A percentile compares a stretch with the other conserved stretches of the same genome.
These are phyloP conservation scores for Mycena haematopus DNA, from an alignment of 768 basidiomycete genomes.

Conservation along the genomic window DNA sequence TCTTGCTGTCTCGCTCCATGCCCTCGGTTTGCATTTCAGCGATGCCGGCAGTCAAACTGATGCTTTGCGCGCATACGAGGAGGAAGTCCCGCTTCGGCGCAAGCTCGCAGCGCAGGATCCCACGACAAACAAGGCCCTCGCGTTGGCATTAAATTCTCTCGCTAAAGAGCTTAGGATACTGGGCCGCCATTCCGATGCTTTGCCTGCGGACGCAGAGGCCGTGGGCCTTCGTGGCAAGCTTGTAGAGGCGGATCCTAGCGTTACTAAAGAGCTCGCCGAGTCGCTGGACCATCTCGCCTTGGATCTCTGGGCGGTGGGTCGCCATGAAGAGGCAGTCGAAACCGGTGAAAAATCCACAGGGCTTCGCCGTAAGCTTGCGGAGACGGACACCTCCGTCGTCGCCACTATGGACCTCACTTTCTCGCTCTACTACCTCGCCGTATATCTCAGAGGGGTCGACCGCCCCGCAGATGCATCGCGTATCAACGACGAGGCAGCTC, in stretches of 20 bases:
- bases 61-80: slow-evolving; percentile 5
- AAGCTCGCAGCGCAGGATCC: slow-evolving; percentile 7
- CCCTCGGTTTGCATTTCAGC: slow-evolving; percentile 4
- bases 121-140: slow-evolving; percentile 1
- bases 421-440: slow-evolving; percentile 11
- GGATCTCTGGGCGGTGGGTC: slow-evolving; percentile 7
- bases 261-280: slow-evolving; percentile 2
- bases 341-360: background rate
- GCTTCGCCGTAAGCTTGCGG: slow-evolving; percentile 10
- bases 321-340: slow-evolving; percentile 2
- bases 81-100: slow-evolving; percentile 12
- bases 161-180: background rate
- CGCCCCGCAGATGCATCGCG: slow-evolving; percentile 1
- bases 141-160: background rate
- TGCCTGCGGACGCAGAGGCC: slow-evolving; percentile 1
- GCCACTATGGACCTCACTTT: slow-evolving; percentile 3
- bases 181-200: slow-evolving; percentile 6
- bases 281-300: slow-evolving; percentile 7
- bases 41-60: background rate
- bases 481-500: slow-evolving; percentile 1
- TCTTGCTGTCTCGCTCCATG: slow-evolving; percentile 4
- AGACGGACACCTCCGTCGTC: slow-evolving; percentile 9
- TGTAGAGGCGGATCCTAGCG: background rate
- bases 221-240: slow-evolving; percentile 5
- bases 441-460: slow-evolving; percentile 2